phyloP scores from a whole-genome alignment of 83 land plant genomes.

The Picea engelmannii region DNA sequence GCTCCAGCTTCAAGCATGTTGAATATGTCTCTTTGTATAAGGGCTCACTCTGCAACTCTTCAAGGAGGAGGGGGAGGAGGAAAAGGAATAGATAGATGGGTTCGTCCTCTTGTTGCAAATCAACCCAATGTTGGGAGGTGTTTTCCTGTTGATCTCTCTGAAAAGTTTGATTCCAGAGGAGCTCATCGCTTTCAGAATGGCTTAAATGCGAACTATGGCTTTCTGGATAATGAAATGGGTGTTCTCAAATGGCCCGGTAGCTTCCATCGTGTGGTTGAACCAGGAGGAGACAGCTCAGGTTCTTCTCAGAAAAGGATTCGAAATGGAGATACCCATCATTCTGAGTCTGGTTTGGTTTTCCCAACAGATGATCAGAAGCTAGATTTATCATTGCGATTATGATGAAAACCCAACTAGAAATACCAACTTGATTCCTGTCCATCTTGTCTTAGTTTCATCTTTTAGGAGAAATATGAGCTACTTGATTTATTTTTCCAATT shows the following conservation, averaged over 20 bases:
- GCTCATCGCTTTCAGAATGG: neutral
- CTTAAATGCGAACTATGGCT: slow-evolving; percentile 5
- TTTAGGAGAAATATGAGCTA: neutral
- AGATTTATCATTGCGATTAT: slow-evolving; percentile 11
- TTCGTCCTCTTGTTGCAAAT: slow-evolving; percentile 16
- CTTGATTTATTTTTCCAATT: slow-evolving; percentile 5
- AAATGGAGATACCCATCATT: neutral
- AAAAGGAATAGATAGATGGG: slow-evolving; percentile 10
- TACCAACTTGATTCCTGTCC: neutral
- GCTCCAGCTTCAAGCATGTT: slow-evolving; percentile 10
- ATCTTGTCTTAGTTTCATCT: neutral
- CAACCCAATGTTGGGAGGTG: slow-evolving; percentile 13
- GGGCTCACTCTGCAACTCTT: slow-evolving; percentile 14
- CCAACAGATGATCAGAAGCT: slow-evolving; percentile 18
- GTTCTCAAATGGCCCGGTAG: slow-evolving; percentile 17
- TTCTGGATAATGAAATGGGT: slow-evolving; percentile 1
- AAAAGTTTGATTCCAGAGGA: slow-evolving; percentile 8
- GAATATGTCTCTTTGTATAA: slow-evolving; percentile 16
- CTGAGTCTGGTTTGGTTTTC: slow-evolving; percentile 9
- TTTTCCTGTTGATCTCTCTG: slow-evolving; percentile 11
- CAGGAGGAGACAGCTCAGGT: neutral
- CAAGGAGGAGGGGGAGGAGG: slow-evolving; percentile 10
- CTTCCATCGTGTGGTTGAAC: slow-evolving; percentile 7
- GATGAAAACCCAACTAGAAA: neutral
- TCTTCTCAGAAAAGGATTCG: slow-evolving; percentile 5